phyloP scores from a whole-genome alignment of 169 alveolate species.

The Prorocentrum cordatum region DNA sequence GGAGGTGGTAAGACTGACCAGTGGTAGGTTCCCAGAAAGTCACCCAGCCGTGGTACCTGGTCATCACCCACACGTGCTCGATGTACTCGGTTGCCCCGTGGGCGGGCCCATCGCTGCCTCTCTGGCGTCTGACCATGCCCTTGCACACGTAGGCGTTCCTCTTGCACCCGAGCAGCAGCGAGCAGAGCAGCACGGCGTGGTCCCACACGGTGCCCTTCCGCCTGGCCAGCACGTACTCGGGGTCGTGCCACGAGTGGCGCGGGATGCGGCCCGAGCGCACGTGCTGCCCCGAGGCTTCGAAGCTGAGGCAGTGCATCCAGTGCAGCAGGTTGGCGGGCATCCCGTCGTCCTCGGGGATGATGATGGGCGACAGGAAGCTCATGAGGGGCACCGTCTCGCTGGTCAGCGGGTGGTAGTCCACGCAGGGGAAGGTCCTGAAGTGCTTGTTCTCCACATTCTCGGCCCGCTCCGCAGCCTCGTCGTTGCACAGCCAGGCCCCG shows the following conservation, averaged over 20 bases:
- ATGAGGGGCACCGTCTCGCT: slow-evolving; percentile 3
- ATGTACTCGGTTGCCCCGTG: too few species aligned
- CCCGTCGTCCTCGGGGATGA: slow-evolving; percentile 44
- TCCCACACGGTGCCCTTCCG: not conserved
- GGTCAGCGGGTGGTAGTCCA: slow-evolving; percentile 11
- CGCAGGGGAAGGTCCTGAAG: slow-evolving; percentile 50
- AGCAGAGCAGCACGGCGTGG: not conserved
- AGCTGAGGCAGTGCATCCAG: slow-evolving; percentile 40
- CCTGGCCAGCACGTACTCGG: not conserved
- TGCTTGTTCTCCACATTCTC: too few species aligned
- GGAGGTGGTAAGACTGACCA: too few species aligned
- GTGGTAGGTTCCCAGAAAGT: too few species aligned
- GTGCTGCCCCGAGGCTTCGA: slow-evolving; percentile 10
- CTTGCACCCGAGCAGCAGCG: not conserved
- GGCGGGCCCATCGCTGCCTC: too few species aligned
- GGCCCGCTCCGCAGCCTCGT: too few species aligned
- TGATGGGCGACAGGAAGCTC: slow-evolving; percentile 52
- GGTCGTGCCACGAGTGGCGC: slow-evolving; percentile 15
- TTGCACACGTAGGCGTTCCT: too few species aligned
- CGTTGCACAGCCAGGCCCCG: not conserved
- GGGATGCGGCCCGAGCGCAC: slow-evolving; percentile 49
- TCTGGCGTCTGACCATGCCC: too few species aligned
- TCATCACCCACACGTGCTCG: too few species aligned
- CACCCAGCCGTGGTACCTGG: too few species aligned
- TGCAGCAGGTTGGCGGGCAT: slow-evolving; percentile 36